Conservation (phyloP, 148 eudicot species). For the Polygonum maritimum region DNA sequence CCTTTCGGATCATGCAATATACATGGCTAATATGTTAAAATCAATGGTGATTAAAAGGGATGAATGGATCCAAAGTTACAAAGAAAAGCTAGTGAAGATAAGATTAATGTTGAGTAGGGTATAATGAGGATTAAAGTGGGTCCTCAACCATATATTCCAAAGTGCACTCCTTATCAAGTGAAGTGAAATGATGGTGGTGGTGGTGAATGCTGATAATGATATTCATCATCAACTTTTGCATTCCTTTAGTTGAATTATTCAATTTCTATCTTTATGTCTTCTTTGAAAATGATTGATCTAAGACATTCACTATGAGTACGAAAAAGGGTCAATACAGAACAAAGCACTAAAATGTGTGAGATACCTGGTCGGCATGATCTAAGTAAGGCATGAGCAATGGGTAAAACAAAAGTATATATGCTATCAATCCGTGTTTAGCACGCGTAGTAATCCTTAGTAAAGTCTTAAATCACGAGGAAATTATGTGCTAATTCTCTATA, state of each 20-base stretch:
- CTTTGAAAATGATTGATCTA: neutral
- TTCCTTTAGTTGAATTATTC: neutral
- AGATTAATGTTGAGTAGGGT: constrained; percentile 3
- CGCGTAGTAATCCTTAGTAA: neutral
- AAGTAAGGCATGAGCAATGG: neutral
- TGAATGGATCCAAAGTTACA: neutral
- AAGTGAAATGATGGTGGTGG: constrained; percentile 7
- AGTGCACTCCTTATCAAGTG: neutral
- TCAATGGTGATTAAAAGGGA: neutral
- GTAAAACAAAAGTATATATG: neutral
- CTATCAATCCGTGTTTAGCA: neutral
- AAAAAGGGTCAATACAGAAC: neutral
- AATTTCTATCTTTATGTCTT: neutral
- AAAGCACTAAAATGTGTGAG: neutral
- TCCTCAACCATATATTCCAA: constrained; percentile 5
- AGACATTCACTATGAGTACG: neutral
- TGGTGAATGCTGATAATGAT: constrained; percentile 6
- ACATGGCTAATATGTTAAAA: no score
- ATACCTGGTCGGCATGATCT: neutral
- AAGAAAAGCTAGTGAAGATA: neutral
- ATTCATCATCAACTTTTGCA: neutral
- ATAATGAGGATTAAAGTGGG: neutral
- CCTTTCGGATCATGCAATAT: neutral
- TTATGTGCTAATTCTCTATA: no score
- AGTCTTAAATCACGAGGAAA: neutral